Conservation (phyloP, 1,284 basidiomycete genomes). For the Rugosomyces carneus region DNA sequence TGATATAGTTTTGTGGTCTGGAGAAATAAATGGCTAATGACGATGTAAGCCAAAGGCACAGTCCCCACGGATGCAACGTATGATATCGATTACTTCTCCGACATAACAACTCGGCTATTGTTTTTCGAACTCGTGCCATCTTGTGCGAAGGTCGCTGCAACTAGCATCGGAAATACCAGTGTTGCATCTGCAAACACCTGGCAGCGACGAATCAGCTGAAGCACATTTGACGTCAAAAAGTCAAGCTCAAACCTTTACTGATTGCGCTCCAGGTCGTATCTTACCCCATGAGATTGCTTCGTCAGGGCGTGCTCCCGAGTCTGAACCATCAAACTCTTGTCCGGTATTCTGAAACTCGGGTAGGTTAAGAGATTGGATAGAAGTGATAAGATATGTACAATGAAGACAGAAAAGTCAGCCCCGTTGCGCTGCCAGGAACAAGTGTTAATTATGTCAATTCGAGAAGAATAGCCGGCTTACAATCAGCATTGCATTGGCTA, state of each 20-base stretch:
- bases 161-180: constrained; percentile 84
- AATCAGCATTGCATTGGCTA: constrained; percentile 98
- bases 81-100: background rate
- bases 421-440: constrained; percentile 75
- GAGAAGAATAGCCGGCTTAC: constrained; percentile 34
- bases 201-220: constrained; percentile 3
- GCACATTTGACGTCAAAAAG: background rate
- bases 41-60: background rate
- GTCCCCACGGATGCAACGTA: background rate
- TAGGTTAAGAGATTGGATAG: background rate
- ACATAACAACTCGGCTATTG: background rate
- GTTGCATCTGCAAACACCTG: constrained; percentile 77
- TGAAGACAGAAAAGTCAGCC: constrained; percentile 96
- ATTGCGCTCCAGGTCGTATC: constrained; percentile 85
- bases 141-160: constrained; percentile 82
- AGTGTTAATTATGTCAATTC: background rate
- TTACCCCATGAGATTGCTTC: constrained; percentile 99
- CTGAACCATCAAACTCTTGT: constrained; percentile 98
- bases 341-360: constrained; percentile 74
- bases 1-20: constrained; percentile 59
- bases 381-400: constrained; percentile 44
- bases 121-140: constrained; percentile 1
- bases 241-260: constrained; percentile 71
- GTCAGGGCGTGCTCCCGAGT: constrained; percentile 95
- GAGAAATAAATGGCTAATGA: constrained; percentile 42